Percentiles rank a stretch among this genome's conserved stretches.
Conservation (phyloP, 2,329 filamentous ascomycete genomes). For the Colletotrichum chrysophilum region DNA sequence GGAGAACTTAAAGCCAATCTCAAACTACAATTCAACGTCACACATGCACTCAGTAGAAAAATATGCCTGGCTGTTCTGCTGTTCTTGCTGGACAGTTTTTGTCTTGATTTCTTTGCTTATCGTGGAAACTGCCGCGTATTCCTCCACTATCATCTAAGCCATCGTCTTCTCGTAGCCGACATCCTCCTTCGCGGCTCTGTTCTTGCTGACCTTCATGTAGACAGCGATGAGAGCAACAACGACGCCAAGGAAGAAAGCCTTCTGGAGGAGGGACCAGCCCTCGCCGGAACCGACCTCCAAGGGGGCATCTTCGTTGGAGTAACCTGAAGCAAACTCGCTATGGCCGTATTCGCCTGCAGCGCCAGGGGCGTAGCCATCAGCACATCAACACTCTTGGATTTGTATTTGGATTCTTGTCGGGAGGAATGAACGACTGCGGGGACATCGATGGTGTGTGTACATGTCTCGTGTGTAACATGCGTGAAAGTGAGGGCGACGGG, state of each 20-base stretch:
- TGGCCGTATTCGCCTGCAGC: constrained; percentile 38
- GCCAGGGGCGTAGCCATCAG: constrained; percentile 34
- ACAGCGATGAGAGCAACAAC: constrained; percentile 50
- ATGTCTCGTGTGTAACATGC: not conserved
- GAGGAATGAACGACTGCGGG: not conserved
- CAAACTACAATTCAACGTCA: not conserved
- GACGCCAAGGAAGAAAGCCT: constrained; percentile 54
- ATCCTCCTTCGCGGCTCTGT: constrained; percentile 28
- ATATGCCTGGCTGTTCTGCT: no score
- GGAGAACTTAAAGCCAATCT: not conserved
- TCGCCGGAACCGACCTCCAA: constrained; percentile 31
- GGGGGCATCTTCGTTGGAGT: constrained; percentile 35
- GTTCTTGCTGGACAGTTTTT: not conserved
- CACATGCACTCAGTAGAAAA: not conserved
- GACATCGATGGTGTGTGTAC: not conserved
- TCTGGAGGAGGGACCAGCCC: constrained; percentile 51
- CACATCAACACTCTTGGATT: constrained; percentile 34
- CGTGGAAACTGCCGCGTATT: not conserved
- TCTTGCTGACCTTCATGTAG: constrained; percentile 48
- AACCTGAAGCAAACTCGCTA: constrained; percentile 42
- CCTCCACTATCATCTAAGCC: constrained; percentile 34
- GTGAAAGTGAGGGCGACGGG: constrained; percentile 2
- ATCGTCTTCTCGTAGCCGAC: constrained; percentile 49
- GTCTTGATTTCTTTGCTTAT: not conserved
- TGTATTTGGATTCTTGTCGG: not conserved